phyloP scores from a whole-genome alignment of 441 rosid genomes.

The Gossypium aridum region DNA sequence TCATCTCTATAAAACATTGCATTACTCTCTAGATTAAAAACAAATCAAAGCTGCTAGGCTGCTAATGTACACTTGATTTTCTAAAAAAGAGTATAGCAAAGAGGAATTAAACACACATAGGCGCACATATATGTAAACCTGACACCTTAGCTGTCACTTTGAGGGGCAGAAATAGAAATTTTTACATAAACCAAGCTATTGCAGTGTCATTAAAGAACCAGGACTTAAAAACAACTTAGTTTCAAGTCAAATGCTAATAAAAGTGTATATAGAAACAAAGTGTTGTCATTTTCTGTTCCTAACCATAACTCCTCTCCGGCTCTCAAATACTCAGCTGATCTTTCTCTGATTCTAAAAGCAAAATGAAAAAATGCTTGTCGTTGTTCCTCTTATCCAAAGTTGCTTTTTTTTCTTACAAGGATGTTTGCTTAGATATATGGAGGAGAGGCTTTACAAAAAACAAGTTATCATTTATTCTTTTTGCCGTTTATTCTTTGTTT shows the following conservation, averaged over 20 bases:
- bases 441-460: not conserved
- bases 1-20: not conserved
- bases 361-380: not conserved
- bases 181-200: not conserved
- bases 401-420: not conserved
- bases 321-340: not conserved
- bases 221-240: not conserved
- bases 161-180: not conserved
- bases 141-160: not conserved
- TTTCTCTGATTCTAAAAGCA: not conserved
- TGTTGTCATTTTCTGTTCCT: not conserved
- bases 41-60: not conserved
- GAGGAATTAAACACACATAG: not conserved
- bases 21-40: not conserved
- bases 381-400: not conserved
- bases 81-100: not conserved
- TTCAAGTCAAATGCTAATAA: not conserved
- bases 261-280: not conserved
- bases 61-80: not conserved
- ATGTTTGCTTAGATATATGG: not conserved
- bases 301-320: not conserved
- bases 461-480: not conserved
- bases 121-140: not conserved
- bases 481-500: not conserved
- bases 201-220: not conserved